These are phyloP conservation scores for Cladosporium velox DNA, from an alignment of 2,329 filamentous ascomycete genomes.

Conservation along the genomic window DNA sequence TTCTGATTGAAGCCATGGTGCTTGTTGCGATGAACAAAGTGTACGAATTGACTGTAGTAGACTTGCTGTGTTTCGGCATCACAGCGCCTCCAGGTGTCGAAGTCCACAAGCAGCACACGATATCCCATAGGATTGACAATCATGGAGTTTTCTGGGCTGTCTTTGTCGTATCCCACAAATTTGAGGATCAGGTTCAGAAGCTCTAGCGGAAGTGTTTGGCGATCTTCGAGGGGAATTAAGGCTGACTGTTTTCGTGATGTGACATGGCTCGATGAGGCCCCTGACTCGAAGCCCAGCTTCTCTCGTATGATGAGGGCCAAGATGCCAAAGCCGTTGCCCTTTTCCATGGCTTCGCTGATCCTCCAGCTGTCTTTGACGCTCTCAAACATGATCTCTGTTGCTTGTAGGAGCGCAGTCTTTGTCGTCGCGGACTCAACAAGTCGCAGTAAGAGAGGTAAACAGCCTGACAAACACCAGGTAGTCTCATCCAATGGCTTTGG, in stretches of 20 bases:
- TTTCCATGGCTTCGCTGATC: conserved; percentile 97
- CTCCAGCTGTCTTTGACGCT: conserved; percentile 91
- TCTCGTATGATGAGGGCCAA: conserved; percentile 79
- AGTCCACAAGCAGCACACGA: conserved; percentile 84
- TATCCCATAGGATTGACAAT: conserved; percentile 96
- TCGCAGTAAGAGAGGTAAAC: conserved; percentile 80
- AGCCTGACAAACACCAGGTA: conserved; percentile 90
- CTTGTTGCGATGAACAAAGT: conserved; percentile 86
- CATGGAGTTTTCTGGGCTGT: conserved; percentile 80
- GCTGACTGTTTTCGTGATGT: conserved; percentile 26
- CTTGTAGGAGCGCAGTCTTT: conserved; percentile 69
- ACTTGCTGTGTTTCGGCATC: conserved; percentile 76
- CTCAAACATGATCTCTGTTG: conserved; percentile 81
- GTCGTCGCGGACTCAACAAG: conserved; percentile 76
- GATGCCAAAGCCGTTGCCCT: conserved; percentile 89
- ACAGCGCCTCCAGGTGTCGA: conserved; percentile 87
- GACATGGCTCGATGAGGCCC: conserved; percentile 28
- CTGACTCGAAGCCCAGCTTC: conserved; percentile 65
- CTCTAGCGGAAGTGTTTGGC: conserved; percentile 56
- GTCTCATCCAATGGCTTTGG: conserved; percentile 89
- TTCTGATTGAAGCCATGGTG: conserved; percentile 90
- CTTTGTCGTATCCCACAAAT: conserved; percentile 85
- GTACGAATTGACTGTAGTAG: conserved; percentile 90
- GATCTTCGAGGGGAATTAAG: conserved; percentile 44
- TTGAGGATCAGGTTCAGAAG: conserved; percentile 75